These are phyloP conservation scores for Phaeosphaeria sp. DNA, from an alignment of 2,329 filamentous ascomycete genomes.

Conservation along the genomic window DNA sequence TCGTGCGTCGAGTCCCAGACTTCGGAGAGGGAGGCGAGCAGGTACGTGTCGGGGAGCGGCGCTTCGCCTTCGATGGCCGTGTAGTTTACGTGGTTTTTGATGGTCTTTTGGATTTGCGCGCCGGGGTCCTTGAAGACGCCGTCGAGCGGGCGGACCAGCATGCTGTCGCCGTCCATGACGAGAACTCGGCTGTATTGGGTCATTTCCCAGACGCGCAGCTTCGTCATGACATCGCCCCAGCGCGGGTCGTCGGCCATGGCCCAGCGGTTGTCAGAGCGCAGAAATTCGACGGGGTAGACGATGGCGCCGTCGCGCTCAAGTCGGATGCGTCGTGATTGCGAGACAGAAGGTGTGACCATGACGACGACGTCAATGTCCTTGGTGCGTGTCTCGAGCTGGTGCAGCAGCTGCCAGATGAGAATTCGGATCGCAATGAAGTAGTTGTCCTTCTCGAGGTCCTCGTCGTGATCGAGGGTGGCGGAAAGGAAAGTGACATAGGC, in stretches of 20 bases:
- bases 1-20: conserved; percentile 37
- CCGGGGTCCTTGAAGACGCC: conserved; percentile 46
- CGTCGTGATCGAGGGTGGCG: conserved; percentile 17
- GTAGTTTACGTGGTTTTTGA: conserved; percentile 11
- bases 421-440: conserved; percentile 39
- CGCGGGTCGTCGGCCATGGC: conserved; percentile 18
- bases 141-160: conserved; percentile 40
- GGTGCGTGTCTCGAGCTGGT: conserved; percentile 30
- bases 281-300: conserved; percentile 29
- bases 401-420: conserved; percentile 41
- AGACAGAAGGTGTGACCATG: conserved; percentile 34
- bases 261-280: conserved; percentile 26
- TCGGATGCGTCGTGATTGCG: conserved; percentile 21
- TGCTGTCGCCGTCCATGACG: conserved; percentile 47
- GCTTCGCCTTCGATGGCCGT: conserved; percentile 27
- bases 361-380: conserved; percentile 34
- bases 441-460: conserved; percentile 33
- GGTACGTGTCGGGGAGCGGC: conserved; percentile 38
- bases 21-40: conserved; percentile 44
- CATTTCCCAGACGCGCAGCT: conserved; percentile 49
- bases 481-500: conserved; percentile 37
- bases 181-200: conserved; percentile 44
- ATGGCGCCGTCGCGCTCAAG: conserved; percentile 36
- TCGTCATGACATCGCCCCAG: conserved; percentile 49
- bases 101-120: conserved; percentile 19